Base-by-base conservation (phyloP, 1,284 basidiomycete genomes). In the Marasmius oreades region DNA sequence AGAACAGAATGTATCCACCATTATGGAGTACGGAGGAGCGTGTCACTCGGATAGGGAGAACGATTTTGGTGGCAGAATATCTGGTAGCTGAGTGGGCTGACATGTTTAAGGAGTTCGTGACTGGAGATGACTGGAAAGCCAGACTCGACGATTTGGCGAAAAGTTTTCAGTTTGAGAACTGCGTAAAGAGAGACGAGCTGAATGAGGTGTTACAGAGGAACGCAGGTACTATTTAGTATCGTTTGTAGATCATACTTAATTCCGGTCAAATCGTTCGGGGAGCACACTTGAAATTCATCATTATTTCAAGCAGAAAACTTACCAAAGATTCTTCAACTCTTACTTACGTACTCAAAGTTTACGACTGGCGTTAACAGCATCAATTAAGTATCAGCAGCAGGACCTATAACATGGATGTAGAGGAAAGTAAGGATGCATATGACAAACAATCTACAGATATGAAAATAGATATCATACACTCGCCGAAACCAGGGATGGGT, bases 31-130 rank as follows among this genome's bases (percentile, higher is more conserved):
- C 77, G 22, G 70, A 71, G 48, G 72, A 75, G 55, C 73, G 80
- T 45, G 72, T 84, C 28, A 77, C 75, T 1, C 76, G 84, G 36
- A 69, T 86, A 42, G 71, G 81, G n/a, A 75, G 85, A 51, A 81
- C 82, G 63, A 85, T 85, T 47, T 71, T 90, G 24, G 70, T 90
- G 3, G 78, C 79, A 2, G 85, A 90, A 67, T 85, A 81, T 64
- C 69, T 89, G 62, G 77, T 84, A 33, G 71, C 73, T 57, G 84
- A 88, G 64, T 90, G 82, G 79, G 86, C 86, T 0, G 80, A 81
- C 55, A 76, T 81, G 62, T 86, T 90, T 67, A 68, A 70, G 18
- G 84, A 50, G 24, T 20, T 50, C 16, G 47, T 31, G 26, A 31
- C n/a, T 31, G 31, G 26, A 2, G 47, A 50, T 20, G 79, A 3